phyloP scores from a whole-genome alignment of 148 eudicot genomes.

The Persicaria maculosa region DNA sequence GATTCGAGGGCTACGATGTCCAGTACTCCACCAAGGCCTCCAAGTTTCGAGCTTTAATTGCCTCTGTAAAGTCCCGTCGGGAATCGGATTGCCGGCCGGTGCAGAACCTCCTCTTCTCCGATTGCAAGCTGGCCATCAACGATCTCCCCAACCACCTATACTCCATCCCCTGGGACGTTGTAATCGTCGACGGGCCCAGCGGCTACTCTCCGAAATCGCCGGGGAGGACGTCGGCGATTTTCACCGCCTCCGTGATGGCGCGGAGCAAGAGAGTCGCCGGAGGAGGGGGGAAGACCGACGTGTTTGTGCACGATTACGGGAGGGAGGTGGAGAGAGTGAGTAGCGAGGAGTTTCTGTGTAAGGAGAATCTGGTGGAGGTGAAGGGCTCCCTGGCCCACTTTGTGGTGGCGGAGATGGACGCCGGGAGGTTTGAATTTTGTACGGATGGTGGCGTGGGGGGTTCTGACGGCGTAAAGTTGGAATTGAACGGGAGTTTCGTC shows the following conservation, averaged over 20 bases:
- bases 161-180: slow-evolving; percentile 64
- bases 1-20: slow-evolving; percentile 73
- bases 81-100: slow-evolving; percentile 46
- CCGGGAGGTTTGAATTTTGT: slow-evolving; percentile 32
- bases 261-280: slow-evolving; percentile 32
- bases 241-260: slow-evolving; percentile 62
- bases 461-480: too few species aligned
- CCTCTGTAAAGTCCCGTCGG: slow-evolving; percentile 22
- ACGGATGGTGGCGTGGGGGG: slow-evolving; percentile 5
- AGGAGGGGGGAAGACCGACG: slow-evolving; percentile 31
- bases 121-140: slow-evolving; percentile 60
- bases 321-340: slow-evolving; percentile 61
- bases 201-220: slow-evolving; percentile 46
- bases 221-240: slow-evolving; percentile 69
- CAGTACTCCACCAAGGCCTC: slow-evolving; percentile 44
- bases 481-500: not conserved
- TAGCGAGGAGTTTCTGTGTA: slow-evolving; percentile 70
- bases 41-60: slow-evolving; percentile 28
- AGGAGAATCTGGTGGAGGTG: slow-evolving; percentile 61
- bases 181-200: slow-evolving; percentile 71
- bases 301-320: slow-evolving; percentile 77
- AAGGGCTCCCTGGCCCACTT: slow-evolving; percentile 60
- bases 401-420: slow-evolving; percentile 25
- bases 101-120: slow-evolving; percentile 67
- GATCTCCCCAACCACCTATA: slow-evolving; percentile 77